phyloP scores from a whole-genome alignment of 129 eudicot genomes.

The Flaveria ramosissima region DNA sequence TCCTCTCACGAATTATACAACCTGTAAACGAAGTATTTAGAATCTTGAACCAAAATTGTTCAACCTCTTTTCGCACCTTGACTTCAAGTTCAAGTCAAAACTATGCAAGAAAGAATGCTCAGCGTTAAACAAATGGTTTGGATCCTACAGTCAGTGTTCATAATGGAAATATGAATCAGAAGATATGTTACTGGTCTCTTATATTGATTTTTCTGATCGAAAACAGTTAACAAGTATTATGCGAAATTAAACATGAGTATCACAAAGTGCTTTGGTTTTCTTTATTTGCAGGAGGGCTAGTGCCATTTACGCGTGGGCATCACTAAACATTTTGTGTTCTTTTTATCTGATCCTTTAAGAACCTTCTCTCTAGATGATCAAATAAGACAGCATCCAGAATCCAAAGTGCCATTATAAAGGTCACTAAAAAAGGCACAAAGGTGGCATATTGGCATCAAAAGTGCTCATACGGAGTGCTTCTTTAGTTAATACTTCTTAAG shows the following conservation, averaged over 20 bases:
- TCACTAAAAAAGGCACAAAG: conserved; percentile 11
- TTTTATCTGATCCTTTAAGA: not conserved
- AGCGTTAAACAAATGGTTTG: too few relatives aligned
- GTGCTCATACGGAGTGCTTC: conserved; percentile 2
- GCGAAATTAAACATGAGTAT: too few relatives aligned
- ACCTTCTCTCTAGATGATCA: not conserved
- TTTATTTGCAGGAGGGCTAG: not conserved
- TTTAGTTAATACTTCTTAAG: not conserved
- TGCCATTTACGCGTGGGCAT: conserved; percentile 5
- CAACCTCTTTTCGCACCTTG: too few relatives aligned
- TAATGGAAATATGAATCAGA: not conserved
- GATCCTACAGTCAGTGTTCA: too few relatives aligned
- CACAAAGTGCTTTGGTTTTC: not conserved
- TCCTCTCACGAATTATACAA: too few relatives aligned
- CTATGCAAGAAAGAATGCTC: too few relatives aligned
- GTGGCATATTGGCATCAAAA: conserved; percentile 16
- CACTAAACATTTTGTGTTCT: not conserved
- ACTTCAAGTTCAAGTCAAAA: too few relatives aligned
- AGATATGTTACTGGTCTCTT: conserved; percentile 4
- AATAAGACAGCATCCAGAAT: conserved; percentile 11
- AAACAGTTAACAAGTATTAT: too few relatives aligned
- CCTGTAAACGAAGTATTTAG: too few relatives aligned
- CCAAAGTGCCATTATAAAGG: conserved; percentile 14
- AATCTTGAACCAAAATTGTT: too few relatives aligned
- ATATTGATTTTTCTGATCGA: too few relatives aligned